Base-by-base conservation (phyloP, 2,329 filamentous ascomycete species). In the Sclerotinia borealis region DNA sequence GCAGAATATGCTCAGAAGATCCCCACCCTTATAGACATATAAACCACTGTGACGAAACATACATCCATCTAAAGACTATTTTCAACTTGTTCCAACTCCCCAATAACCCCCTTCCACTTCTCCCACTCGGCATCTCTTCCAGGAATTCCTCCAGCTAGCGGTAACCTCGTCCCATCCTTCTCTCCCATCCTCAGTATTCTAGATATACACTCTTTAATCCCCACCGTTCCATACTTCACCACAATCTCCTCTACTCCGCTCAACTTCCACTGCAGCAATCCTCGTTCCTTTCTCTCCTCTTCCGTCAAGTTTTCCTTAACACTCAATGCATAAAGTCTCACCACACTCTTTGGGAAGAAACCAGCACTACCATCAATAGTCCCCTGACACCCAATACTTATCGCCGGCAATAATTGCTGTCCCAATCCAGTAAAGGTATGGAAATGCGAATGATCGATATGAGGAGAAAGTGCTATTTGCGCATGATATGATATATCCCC, bases 321-420 rank as follows among this genome's bases (percentile, higher is more conserved):
- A 59, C 75, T 76, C 19, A 86, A 73, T 48, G 81, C 77, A 74
- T 82, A 87, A 4, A 89, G 77, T 25, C 79, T 76, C 41, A 86
- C 82, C 0, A 89, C 79, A 0, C 83, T 81, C 70, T 83, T 83
- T 19, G 86, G 86, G 73, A 86, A 89, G 75, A 87, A 82, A 15
- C 83, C 85, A 1, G 86, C 85, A 27, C 88, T 78, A 19, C 85
- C 87, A 66, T 89, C 87, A 64, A 89, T 88, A 29, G 85, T 85
- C 19, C 86, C 86, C 8, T 83, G 85, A 19, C 84, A 84, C 52
- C 85, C 85, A 64, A 89, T 82, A 41, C 83, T 76, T 1, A 89
- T 79, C 19, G 87, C 80, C 1, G 85, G 85, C 2, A 86, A 79
- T 3, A 88, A 78, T 71, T 88, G 86, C 72, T 89, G 86, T 3